Evolutionary conservation across 768 basidiomycete genomes (phyloP), one percentile per base, ranked within the genome.

Genomic region (Strobilomyces confusus): DNA sequence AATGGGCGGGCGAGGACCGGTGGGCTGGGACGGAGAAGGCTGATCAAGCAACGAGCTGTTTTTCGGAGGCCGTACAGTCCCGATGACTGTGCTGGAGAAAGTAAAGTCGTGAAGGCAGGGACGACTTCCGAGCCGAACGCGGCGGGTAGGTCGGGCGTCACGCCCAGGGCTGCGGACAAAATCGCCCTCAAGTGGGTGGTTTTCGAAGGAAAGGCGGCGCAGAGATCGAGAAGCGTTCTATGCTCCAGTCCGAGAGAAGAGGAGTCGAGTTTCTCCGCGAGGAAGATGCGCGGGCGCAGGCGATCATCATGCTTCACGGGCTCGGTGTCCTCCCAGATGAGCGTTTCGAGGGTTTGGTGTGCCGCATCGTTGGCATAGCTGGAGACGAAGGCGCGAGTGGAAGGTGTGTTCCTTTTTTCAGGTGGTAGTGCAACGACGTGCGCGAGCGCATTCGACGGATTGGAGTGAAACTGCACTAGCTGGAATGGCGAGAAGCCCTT

Each of bases 1-100:
- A 89, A 88, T 4, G 73, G 70, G 9, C 77, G 78, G 4, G 80
- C 58, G 30, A 84, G 63, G 3, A 75, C 71, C 1, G 75, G 68
- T 13, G 84, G 77, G 13, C 77, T 72, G 22, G 76, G 74, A 2
- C 75, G 76, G 0, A 89, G 72, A 59, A 89, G 76, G 40, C 76
- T 74, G 19, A 73, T 61, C 44, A 88, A 68, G 58, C 81, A 81
- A 61, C 82, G 77, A 1, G 81, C 73, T 5, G 80, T 74, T 66
- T 88, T 89, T 32, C 87, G 80, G 55, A 86, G 72, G 19, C 74
- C 78, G 51, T 89, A 86, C 1, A 89, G 69, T 8, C 83, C 87
- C 51, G 70, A 66, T 4, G 67, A 64, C 14, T 73, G 70, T 0
- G 76, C 62, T 14, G 74, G 69, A 0, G 80, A 72, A 1, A 89